Base-by-base conservation (phyloP, 768 basidiomycete genomes). In the Tulasnella sp. region DNA sequence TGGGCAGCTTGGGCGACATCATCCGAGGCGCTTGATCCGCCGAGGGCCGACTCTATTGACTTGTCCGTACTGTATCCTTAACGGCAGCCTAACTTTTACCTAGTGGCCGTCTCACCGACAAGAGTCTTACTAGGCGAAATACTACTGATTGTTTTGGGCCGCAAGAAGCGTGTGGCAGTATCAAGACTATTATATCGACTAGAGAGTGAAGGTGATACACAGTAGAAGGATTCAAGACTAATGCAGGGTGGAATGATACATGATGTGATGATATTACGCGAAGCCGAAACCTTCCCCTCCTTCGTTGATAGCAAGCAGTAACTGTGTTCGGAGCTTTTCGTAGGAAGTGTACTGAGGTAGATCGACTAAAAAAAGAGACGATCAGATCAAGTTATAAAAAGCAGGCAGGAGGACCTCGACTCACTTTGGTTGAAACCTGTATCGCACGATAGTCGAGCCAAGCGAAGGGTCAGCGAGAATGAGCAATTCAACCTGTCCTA, bases 231-330 rank as follows among this genome's bases (percentile, higher is more conserved):
- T 68, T 68, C 62, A 68, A 76, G n/a, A 56, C n/a, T 21, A 48
- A 48, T 76, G 56, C 46, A 52, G 36, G 9, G 12, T 38, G 46
- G 44, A 46, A 52, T 76, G 52, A 76, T 62, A 56, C 52, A 52
- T 14, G 9, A 56, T 40, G 21, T 74, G 38, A 74, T 21, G 71
- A 44, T 21, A 27, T 81, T 83, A 91, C 81, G 89, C 90, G 85
- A 97, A 97, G 76, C 95, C 97, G 85, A 99, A 99, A 68, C 95
- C 95, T 87, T 97, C 95, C 31, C 94, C 95, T 75, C 96, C 97
- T 85, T 99, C 98, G 83, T 94, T 96, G 84, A 99, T 97, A 46
- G 97, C 95, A 81, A 97, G 88, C 77, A 97, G 86, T 48, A 99
- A 85, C 84, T 95, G 95, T 81, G 94, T 93, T 38, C 98, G 91